These are phyloP conservation scores for Tricholoma saponaceum DNA, from an alignment of 768 basidiomycete genomes.

Conservation along the genomic window DNA sequence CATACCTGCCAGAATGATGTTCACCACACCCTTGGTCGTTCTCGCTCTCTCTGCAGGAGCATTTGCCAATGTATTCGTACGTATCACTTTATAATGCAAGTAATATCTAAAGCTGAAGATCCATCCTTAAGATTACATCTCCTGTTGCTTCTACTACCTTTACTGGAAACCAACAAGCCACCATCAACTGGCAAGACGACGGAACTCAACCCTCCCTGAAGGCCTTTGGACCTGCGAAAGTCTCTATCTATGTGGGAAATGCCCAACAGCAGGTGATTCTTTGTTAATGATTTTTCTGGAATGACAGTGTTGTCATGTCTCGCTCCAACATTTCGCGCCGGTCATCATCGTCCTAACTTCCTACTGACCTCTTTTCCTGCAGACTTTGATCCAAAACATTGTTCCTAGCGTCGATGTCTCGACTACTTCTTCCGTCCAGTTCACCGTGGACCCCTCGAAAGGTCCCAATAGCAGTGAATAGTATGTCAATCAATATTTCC, in stretches of 20 bases:
- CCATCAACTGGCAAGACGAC: constrained; percentile 60
- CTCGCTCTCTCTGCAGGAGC: constrained; percentile 51
- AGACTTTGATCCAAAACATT: constrained; percentile 58
- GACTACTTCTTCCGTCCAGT: constrained; percentile 37
- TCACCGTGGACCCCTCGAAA: constrained; percentile 46
- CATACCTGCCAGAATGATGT: constrained; percentile 36
- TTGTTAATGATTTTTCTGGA: not conserved
- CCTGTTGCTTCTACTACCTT: constrained; percentile 46
- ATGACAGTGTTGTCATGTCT: not conserved
- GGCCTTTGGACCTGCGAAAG: constrained; percentile 44
- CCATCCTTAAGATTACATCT: constrained; percentile 48
- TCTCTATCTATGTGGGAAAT: constrained; percentile 66
- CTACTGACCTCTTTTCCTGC: not conserved
- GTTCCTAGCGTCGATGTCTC: constrained; percentile 48
- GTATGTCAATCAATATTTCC: constrained; percentile 30
- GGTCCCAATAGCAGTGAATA: constrained; percentile 56
- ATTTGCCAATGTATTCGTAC: constrained; percentile 54
- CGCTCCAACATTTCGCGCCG: not conserved
- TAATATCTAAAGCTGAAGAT: not conserved
- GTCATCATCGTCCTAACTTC: not conserved
- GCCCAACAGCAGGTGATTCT: constrained; percentile 51
- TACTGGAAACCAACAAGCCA: constrained; percentile 44
- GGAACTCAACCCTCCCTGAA: constrained; percentile 41
- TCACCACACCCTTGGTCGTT: constrained; percentile 42
- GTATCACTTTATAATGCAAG: constrained; percentile 16